Base-by-base conservation (phyloP, 768 basidiomycete species). In the Suillus discolor region DNA sequence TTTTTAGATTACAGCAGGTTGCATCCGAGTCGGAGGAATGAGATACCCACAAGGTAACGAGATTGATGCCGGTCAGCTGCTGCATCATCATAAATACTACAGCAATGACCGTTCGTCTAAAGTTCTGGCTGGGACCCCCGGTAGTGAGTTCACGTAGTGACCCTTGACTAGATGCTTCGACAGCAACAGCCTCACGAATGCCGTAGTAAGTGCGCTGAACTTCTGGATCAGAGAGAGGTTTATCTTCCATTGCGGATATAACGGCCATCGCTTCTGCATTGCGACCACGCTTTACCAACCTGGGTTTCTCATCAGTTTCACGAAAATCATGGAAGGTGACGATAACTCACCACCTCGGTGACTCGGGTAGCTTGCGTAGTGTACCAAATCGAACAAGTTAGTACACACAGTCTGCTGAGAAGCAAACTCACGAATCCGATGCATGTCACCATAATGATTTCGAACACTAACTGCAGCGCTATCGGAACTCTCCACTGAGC, bases 401-500 rank as follows among this genome's bases (percentile, higher is more conserved):
- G 54, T 34, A 20, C 34, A 25, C 13, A 13, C 36, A n/a, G 6
- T 38, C 6, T 31, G 1, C 18, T 12, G 39, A 51, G 57, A 34
- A n/a, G 9, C 12, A 20, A 31, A 47, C 78, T 68, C 39, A 74
- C 77, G 67, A 77, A 79, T 60, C 54, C 63, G n/a, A 77, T 75
- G 42, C 78, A 77, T 55, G 62, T 62, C 31, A 80, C 73, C 76
- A 82, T 79, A 51, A 80, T 66, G 13, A 81, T 7, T 3, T 80
- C 79, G 39, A 82, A 74, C 36, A 80, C n/a, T 57, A 79, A 76
- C 66, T 82, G 82, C 13, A 83, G 60, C 1, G 81, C 79, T 36
- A 82, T 77, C 6, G 81, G 81, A 11, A 81, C 79, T 63, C 81
- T 69, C 80, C 80, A 83, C 63, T 79, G 76, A 6, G 78, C 77